A percentile compares a stretch with the other conserved stretches of the same genome.
Conservation (phyloP, 371 early-diverging fungal species). For the Syncephalis plumigaleata region DNA sequence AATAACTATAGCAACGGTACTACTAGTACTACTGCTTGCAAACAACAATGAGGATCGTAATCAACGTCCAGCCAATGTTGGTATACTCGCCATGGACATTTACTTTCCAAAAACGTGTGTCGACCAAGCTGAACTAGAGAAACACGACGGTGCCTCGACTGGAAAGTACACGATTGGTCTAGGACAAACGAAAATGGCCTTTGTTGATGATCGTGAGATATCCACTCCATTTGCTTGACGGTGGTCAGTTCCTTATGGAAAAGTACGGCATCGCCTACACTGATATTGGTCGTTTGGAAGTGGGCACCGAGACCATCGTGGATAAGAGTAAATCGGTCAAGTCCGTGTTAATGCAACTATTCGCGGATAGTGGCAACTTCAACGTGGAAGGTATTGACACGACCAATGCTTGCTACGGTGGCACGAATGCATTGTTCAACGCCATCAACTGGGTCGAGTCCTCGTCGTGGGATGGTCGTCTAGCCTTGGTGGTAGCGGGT, state of each 20-base stretch:
- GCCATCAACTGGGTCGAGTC: conserved; percentile 92
- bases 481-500: conserved; percentile 85
- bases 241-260: conserved; percentile 72
- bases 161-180: conserved; percentile 97
- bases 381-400: conserved; percentile 93
- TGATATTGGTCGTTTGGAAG: conserved; percentile 89
- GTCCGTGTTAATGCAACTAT: conserved; percentile 88
- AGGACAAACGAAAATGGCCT: conserved; percentile 88
- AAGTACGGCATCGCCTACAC: conserved; percentile 72
- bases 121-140: conserved; percentile 72
- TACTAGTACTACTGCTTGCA: no score
- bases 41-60: no score
- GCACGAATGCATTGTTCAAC: conserved; percentile 91
- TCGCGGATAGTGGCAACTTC: conserved; percentile 74
- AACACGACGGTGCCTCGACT: conserved; percentile 78
- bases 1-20: no score
- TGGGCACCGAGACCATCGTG: conserved; percentile 96
- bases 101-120: conserved; percentile 86
- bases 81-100: conserved; percentile 82
- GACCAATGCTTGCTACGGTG: conserved; percentile 98
- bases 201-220: conserved; percentile 82
- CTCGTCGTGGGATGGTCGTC: conserved; percentile 82
- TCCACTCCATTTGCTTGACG: conserved; percentile 8
- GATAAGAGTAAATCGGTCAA: conserved; percentile 97
- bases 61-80: conserved; percentile 37